Percentiles rank a stretch among this genome's conserved stretches.
Conservation (phyloP, 805 yeast species). For the Pichia phayaonensis region DNA sequence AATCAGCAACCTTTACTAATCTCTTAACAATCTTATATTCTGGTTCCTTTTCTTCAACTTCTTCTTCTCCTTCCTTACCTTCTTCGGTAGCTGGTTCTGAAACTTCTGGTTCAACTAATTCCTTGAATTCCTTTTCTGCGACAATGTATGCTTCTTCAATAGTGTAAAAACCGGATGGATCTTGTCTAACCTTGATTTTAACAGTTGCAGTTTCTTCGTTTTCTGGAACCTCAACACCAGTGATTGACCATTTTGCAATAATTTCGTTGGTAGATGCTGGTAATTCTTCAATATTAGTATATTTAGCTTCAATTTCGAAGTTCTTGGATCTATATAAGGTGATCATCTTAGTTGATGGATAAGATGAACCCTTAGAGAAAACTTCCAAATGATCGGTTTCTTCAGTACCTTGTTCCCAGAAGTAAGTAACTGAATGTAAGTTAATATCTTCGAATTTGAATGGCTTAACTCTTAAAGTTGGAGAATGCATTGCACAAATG, state of each 20-base stretch:
- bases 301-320: slow-evolving; percentile 78
- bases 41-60: slow-evolving; percentile 61
- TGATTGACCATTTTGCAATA: slow-evolving; percentile 79
- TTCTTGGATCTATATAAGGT: slow-evolving; percentile 89
- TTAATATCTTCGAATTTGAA: slow-evolving; percentile 96
- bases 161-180: slow-evolving; percentile 91
- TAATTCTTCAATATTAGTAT: slow-evolving; percentile 65
- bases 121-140: slow-evolving; percentile 85
- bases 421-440: slow-evolving; percentile 86
- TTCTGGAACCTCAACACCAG: slow-evolving; percentile 74
- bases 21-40: slow-evolving; percentile 86
- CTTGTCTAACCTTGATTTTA: slow-evolving; percentile 92
- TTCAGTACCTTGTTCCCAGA: slow-evolving; percentile 90
- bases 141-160: slow-evolving; percentile 93
- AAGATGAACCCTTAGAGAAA: slow-evolving; percentile 86
- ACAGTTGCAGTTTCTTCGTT: slow-evolving; percentile 75
- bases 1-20: slow-evolving; percentile 83
- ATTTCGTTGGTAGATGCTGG: slow-evolving; percentile 59
- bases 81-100: slow-evolving; percentile 26
- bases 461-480: slow-evolving; percentile 97
- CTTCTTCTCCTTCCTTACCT: slow-evolving; percentile 19
- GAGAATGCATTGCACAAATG: slow-evolving; percentile 98
- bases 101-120: slow-evolving; percentile 61
- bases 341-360: slow-evolving; percentile 93
- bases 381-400: slow-evolving; percentile 91